These are phyloP conservation scores for Aspergillus intermedius DNA, from an alignment of 2,329 filamentous ascomycete genomes.

Conservation along the genomic window DNA sequence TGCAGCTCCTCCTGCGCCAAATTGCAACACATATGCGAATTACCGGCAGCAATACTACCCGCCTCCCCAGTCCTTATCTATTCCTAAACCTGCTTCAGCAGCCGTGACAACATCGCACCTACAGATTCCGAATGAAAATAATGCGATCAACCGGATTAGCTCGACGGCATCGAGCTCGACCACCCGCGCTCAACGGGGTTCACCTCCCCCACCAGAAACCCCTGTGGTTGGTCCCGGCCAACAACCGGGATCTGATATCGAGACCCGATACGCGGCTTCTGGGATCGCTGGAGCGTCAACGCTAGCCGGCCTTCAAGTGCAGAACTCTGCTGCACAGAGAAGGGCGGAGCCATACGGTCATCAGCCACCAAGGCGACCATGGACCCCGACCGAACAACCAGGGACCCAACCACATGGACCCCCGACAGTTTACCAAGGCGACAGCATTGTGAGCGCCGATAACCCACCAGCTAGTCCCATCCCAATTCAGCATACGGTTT, in stretches of 20 bases:
- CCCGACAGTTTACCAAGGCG: conserved; percentile 85
- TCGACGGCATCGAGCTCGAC: conserved; percentile 93
- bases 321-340: conserved; percentile 76
- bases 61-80: conserved; percentile 38
- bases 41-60: conserved; percentile 60
- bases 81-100: conserved; percentile 16
- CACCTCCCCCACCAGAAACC: conserved; percentile 90
- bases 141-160: conserved; percentile 55
- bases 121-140: conserved; percentile 43
- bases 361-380: conserved; percentile 57
- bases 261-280: conserved; percentile 82
- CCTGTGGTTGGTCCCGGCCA: conserved; percentile 67
- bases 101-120: conserved; percentile 14
- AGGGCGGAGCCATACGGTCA: conserved; percentile 70
- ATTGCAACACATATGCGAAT: conserved; percentile 43
- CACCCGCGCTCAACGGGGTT: conserved; percentile 83
- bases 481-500: conserved; percentile 23
- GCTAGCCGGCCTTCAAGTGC: conserved; percentile 64
- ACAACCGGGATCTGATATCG: conserved; percentile 73
- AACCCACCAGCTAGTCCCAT: conserved; percentile 34
- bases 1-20: conserved; percentile 23
- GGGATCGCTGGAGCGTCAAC: conserved; percentile 84
- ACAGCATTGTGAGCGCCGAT: conserved; percentile 55
- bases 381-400: conserved; percentile 90
- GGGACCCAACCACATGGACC: conserved; percentile 82